Percentiles rank a stretch among this genome's conserved stretches.
phyloP scores from a whole-genome alignment of 2,329 filamentous ascomycete genomes.

The Fusarium vanettenii region DNA sequence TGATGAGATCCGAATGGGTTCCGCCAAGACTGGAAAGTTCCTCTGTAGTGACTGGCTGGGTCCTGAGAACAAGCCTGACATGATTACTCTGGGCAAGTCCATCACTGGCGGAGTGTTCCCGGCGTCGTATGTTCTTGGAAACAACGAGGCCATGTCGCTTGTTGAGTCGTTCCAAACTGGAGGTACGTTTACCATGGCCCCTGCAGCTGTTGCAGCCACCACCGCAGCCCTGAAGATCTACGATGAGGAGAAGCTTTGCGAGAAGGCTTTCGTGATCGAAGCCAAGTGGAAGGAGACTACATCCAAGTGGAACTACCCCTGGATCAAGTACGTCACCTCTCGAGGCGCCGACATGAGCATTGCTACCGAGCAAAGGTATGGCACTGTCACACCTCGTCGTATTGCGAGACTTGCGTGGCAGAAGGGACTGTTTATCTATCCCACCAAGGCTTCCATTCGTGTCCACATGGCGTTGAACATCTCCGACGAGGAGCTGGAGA shows the following conservation, averaged over 20 bases:
- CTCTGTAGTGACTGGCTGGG: constrained; percentile 35
- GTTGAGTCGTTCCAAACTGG: constrained; percentile 15
- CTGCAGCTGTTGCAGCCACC: constrained; percentile 15
- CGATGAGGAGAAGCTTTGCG: constrained; percentile 22
- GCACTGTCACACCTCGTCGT: constrained; percentile 16
- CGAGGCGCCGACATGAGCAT: constrained; percentile 24
- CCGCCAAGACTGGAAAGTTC: constrained; percentile 39
- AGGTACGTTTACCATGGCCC: constrained; percentile 23
- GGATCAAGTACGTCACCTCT: constrained; percentile 16
- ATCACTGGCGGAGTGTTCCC: constrained; percentile 33
- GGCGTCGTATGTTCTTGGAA: constrained; percentile 27
- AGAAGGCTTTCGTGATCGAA: constrained; percentile 17
- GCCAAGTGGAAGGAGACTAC: constrained; percentile 18
- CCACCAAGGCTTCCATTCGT: constrained; percentile 7
- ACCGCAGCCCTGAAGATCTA: constrained; percentile 6
- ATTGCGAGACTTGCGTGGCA: constrained; percentile 15
- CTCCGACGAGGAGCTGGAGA: constrained; percentile 27
- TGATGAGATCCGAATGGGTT: constrained; percentile 39
- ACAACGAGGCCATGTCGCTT: constrained; percentile 19
- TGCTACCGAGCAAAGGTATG: constrained; percentile 8
- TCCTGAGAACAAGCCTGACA: constrained; percentile 36
- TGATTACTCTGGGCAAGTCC: constrained; percentile 37
- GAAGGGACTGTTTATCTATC: constrained; percentile 21
- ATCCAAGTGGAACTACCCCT: constrained; percentile 17
- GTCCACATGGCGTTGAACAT: constrained; percentile 23